These are phyloP conservation scores for Brettanomyces anomalus DNA, from an alignment of 805 yeast genomes.

Conservation along the genomic window DNA sequence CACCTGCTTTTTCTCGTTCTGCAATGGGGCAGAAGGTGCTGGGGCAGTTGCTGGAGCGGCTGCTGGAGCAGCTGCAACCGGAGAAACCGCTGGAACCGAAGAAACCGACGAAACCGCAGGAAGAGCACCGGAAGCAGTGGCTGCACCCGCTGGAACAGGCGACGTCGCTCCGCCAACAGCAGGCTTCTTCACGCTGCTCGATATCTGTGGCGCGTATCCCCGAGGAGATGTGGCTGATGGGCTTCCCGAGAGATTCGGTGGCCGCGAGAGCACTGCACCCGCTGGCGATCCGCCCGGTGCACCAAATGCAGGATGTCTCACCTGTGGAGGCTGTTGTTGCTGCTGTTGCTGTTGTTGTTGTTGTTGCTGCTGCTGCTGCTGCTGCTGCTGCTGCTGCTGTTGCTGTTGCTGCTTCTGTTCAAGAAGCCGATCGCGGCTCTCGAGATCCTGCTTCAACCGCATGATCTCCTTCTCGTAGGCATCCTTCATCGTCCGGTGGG, in stretches of 20 bases:
- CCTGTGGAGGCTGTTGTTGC: constrained; percentile 19
- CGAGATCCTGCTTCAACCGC: constrained; percentile 78
- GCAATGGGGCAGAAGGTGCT: background rate
- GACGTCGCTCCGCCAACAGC: constrained; percentile 2
- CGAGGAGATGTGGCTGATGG: background rate
- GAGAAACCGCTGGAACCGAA: background rate
- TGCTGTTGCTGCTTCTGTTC: constrained; percentile 31
- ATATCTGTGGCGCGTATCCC: background rate
- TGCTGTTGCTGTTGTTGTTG: constrained; percentile 36
- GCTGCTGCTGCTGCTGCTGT: constrained; percentile 36
- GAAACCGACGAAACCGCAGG: background rate
- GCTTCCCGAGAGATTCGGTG: background rate
- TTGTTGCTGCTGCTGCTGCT: constrained; percentile 28
- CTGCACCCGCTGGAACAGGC: constrained; percentile 7
- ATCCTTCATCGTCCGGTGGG: constrained; percentile 91
- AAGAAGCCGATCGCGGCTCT: constrained; percentile 60
- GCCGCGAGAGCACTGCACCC: constrained; percentile 1
- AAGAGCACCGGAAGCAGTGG: constrained; percentile 9
- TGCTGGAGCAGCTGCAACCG: background rate
- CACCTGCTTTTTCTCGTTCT: background rate
- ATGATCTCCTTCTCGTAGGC: constrained; percentile 90
- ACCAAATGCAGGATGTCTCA: background rate
- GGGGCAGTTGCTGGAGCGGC: background rate
- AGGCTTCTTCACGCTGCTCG: background rate
- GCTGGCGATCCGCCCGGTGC: background rate